Base-by-base conservation (phyloP, 495 filamentous ascomycete genomes). In the Platismatia glauca region DNA sequence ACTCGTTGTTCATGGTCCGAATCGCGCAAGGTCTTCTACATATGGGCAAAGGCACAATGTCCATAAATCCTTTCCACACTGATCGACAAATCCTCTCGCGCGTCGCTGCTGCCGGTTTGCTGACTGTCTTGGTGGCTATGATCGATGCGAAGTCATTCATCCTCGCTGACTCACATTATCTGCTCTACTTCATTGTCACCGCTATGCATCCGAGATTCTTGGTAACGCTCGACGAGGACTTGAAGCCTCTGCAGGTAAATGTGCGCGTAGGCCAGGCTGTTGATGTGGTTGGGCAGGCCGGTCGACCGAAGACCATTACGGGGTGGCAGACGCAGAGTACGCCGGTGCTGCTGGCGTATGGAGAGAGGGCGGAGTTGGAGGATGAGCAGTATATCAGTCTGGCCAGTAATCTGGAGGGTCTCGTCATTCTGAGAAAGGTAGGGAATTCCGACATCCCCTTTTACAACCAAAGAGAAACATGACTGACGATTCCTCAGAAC, bases 251-350 rank as follows among this genome's bases (percentile, higher is more conserved):
- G 50, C 91, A 88, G 29, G 95, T 97, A 68, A 97, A 96, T 69
- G 94, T 99, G 18, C 86, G 94, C 29, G 92, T 99, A 34, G 94
- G 94, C 71, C 94, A 99, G 75, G 94, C 94, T 55, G 94, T 99
- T 38, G 94, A 99, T 75, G 91, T 97, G 57, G 94, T 99, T 44
- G 94, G 94, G 53, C 94, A 97, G 75, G 94, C 95, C 1, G 94
- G 94, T 63, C 81, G 92, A 66, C 94, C 94, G 56, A 99, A 97
- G 86, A 97, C 95, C 5, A 99, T 99, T 67, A 99, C 94, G 20
- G 94, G 94, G 44, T 99, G 94, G 94, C 94, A 99, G 77, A 99
- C 94, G 64, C 94, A 99, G 77, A 97, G 89, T 77, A 97, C 94
- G 24, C 94, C 94, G 5, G 94, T 99, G 57, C 78, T 99, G 60